Percentiles rank a stretch among this genome's conserved stretches.
Conservation (phyloP, 2,329 filamentous ascomycete species). For the Aspergillus flavus region DNA sequence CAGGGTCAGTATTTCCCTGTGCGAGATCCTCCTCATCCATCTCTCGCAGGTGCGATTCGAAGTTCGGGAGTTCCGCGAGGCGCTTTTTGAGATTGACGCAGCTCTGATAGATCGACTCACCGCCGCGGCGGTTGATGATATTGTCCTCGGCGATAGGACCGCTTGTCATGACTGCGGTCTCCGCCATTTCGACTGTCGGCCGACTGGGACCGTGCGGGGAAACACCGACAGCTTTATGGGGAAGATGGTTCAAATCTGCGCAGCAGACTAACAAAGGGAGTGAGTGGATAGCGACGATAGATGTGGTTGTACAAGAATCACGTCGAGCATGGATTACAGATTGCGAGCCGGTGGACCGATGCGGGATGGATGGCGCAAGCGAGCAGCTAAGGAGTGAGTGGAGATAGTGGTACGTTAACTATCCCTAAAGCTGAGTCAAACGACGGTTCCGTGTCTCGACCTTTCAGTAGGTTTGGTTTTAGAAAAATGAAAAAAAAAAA, state of each 20-base stretch:
- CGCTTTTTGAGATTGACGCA: slow-evolving; percentile 83
- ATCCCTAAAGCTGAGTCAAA: slow-evolving; percentile 22
- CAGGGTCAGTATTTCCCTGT: slow-evolving; percentile 69
- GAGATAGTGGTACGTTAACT: slow-evolving; percentile 21
- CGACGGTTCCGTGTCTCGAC: slow-evolving; percentile 17
- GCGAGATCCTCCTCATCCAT: slow-evolving; percentile 70
- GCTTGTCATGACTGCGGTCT: slow-evolving; percentile 35
- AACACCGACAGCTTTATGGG: slow-evolving; percentile 9
- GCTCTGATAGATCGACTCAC: slow-evolving; percentile 95
- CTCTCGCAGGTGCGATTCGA: slow-evolving; percentile 72
- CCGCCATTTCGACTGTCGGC: slow-evolving; percentile 38
- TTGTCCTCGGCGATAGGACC: slow-evolving; percentile 72
- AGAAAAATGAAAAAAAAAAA: not conserved
- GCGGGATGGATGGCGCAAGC: slow-evolving; percentile 31
- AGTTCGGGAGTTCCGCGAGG: slow-evolving; percentile 79
- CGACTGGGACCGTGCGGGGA: slow-evolving; percentile 19
- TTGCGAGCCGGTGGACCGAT: slow-evolving; percentile 30
- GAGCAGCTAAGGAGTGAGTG: slow-evolving; percentile 26
- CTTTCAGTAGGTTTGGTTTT: not conserved
- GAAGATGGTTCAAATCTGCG: slow-evolving; percentile 31
- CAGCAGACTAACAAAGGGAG: slow-evolving; percentile 31
- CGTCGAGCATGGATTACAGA: slow-evolving; percentile 36
- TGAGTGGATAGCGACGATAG: slow-evolving; percentile 24
- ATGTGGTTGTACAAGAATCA: slow-evolving; percentile 30
- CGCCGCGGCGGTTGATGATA: slow-evolving; percentile 96